Conservation (phyloP, 805 yeast species). For the Starmera quercuum region DNA sequence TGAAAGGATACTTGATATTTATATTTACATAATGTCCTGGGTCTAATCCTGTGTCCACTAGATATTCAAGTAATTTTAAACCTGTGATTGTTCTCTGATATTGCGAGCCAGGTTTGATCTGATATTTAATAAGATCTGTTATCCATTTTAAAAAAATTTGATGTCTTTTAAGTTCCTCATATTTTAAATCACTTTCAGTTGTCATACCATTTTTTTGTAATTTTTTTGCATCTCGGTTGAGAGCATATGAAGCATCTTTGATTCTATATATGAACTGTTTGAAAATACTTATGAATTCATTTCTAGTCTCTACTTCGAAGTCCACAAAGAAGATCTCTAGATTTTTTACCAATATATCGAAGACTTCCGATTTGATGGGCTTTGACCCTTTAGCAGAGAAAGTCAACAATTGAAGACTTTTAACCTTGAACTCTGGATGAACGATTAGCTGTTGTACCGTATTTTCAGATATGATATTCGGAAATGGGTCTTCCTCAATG, state of each 20-base stretch:
- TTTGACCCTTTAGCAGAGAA: slow-evolving; percentile 55
- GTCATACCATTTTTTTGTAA: slow-evolving; percentile 30
- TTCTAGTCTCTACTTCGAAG: slow-evolving; percentile 58
- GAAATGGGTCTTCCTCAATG: slow-evolving; percentile 44
- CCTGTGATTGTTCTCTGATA: slow-evolving; percentile 46
- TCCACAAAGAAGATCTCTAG: slow-evolving; percentile 54
- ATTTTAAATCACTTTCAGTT: slow-evolving; percentile 26
- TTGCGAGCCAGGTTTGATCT: slow-evolving; percentile 48
- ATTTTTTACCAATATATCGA: slow-evolving; percentile 33
- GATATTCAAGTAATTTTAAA: slow-evolving; percentile 34
- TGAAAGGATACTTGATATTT: slow-evolving; percentile 41
- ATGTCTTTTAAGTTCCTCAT: slow-evolving; percentile 23
- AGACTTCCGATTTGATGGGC: slow-evolving; percentile 40
- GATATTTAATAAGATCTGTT: slow-evolving; percentile 25
- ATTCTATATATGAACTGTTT: slow-evolving; percentile 57
- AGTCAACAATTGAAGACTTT: slow-evolving; percentile 53
- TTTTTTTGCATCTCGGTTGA: slow-evolving; percentile 43
- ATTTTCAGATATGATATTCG: slow-evolving; percentile 25
- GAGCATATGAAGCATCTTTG: slow-evolving; percentile 59
- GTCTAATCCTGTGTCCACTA: slow-evolving; percentile 55
- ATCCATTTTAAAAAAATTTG: slow-evolving; percentile 35
- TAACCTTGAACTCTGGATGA: slow-evolving; percentile 38
- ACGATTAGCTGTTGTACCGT: slow-evolving; percentile 33
- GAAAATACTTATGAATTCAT: slow-evolving; percentile 53
- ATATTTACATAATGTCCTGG: slow-evolving; percentile 33